These are phyloP conservation scores for Aschersonia sp. DNA, from an alignment of 2,329 filamentous ascomycete species.

Conservation along the genomic window DNA sequence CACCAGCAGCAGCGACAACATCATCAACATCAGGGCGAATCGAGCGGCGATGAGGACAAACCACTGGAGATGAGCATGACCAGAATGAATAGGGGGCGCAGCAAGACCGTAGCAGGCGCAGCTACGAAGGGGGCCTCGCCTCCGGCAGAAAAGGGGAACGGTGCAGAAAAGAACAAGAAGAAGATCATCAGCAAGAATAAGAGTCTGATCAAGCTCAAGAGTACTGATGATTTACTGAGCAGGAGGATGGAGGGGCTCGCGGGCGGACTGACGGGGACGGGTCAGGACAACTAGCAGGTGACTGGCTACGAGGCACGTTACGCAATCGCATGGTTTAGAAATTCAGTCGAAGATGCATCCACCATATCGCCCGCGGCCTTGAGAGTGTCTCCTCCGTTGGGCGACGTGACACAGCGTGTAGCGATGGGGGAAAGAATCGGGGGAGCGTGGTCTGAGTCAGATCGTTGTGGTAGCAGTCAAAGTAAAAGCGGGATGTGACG, in stretches of 20 bases:
- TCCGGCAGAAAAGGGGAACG: conserved; percentile 2
- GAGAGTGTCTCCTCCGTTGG: no score
- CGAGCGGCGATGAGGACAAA: conserved; percentile 62
- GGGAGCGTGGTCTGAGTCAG: no score
- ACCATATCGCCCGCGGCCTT: no score
- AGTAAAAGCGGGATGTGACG: no score
- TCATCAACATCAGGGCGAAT: conserved; percentile 32
- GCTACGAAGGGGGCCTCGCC: conserved; percentile 9
- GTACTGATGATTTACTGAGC: conserved; percentile 41
- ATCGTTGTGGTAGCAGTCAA: no score
- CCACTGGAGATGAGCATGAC: conserved; percentile 70
- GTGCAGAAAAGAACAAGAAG: conserved; percentile 9
- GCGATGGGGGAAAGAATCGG: no score
- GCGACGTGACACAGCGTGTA: no score
- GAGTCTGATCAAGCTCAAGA: conserved; percentile 37
- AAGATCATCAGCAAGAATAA: conserved; percentile 24
- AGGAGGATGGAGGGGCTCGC: conserved; percentile 44
- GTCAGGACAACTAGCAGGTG: conserved; percentile 22
- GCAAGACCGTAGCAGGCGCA: conserved; percentile 13
- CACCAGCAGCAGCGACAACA: conserved; percentile 10
- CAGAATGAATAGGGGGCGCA: conserved; percentile 22
- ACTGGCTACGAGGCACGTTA: no score
- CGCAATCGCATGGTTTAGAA: no score
- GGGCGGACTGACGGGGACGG: conserved; percentile 34
- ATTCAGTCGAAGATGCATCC: no score